These are phyloP conservation scores for Termitomyces sp. DNA, from an alignment of 768 basidiomycete genomes.

Conservation along the genomic window DNA sequence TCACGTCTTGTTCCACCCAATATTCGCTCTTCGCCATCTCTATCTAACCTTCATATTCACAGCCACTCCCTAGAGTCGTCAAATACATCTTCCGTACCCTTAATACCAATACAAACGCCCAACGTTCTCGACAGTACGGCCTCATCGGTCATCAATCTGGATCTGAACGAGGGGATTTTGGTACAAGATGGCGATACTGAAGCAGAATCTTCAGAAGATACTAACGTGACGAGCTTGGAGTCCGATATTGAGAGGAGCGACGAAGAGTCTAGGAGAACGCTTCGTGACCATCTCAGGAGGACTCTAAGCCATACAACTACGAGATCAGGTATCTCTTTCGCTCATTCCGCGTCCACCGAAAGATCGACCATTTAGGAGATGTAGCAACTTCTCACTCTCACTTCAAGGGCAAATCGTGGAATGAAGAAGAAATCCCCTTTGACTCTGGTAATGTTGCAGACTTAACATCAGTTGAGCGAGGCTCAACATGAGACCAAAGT, in stretches of 20 bases:
- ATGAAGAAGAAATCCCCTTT: slow-evolving; percentile 34
- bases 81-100: slow-evolving; percentile 25
- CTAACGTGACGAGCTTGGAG: slow-evolving; percentile 35
- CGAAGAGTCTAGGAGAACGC: slow-evolving; percentile 55
- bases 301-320: slow-evolving; percentile 53
- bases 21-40: slow-evolving; percentile 47
- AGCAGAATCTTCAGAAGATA: slow-evolving; percentile 47
- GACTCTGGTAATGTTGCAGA: slow-evolving; percentile 27
- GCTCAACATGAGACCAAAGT: slow-evolving; percentile 21
- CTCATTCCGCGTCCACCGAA: not conserved
- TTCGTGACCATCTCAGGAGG: slow-evolving; percentile 68
- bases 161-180: slow-evolving; percentile 62
- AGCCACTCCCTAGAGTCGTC: slow-evolving; percentile 35
- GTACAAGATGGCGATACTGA: slow-evolving; percentile 68
- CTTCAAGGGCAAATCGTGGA: slow-evolving; percentile 23
- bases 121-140: slow-evolving; percentile 55
- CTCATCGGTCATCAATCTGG: slow-evolving; percentile 66
- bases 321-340: slow-evolving; percentile 34
- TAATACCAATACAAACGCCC: slow-evolving; percentile 18
- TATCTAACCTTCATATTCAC: slow-evolving; percentile 53
- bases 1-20: slow-evolving; percentile 52
- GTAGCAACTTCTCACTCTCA: slow-evolving; percentile 22
- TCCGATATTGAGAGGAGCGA: slow-evolving; percentile 35
- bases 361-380: slow-evolving; percentile 18
- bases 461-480: not conserved